Evolutionary conservation across 1,139 yeast genomes (phyloP).

Genomic region (Blastobotrys aristatus): DNA sequence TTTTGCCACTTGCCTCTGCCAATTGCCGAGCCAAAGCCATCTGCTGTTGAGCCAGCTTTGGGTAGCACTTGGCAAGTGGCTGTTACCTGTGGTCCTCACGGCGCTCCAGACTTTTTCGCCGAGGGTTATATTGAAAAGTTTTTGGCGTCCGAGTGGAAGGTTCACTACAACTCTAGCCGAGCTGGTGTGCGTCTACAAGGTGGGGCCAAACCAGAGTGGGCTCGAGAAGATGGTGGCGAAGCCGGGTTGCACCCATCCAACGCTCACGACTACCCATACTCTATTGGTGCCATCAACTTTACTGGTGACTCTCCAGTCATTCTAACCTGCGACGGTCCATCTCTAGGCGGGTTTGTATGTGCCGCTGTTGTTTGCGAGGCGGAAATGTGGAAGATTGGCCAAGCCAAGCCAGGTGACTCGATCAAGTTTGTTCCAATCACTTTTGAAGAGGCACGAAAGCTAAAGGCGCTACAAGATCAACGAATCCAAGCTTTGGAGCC

Average conservation of each 20-base stretch:
- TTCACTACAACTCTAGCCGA: constrained; percentile 93
- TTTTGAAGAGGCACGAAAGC: constrained; percentile 58
- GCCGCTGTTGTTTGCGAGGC: constrained; percentile 93
- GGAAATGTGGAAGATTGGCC: constrained; percentile 98
- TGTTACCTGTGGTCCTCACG: constrained; percentile 96
- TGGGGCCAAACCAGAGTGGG: constrained; percentile 97
- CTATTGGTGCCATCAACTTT: constrained; percentile 92
- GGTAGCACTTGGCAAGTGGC: constrained; percentile 76
- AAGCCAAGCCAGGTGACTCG: constrained; percentile 87
- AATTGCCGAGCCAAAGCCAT: constrained; percentile 51
- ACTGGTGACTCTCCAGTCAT: constrained; percentile 99
- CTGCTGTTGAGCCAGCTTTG: constrained; percentile 50
- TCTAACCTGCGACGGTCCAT: constrained; percentile 94
- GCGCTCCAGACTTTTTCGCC: constrained; percentile 89
- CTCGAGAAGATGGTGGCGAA: constrained; percentile 95
- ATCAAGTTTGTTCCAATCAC: constrained; percentile 76
- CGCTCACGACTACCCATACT: constrained; percentile 95
- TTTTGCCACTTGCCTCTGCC: constrained; percentile 72
- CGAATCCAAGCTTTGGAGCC: constrained; percentile 20
- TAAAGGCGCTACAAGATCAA: constrained; percentile 57
- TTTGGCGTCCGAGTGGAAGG: constrained; percentile 79
- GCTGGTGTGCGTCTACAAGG: constrained; percentile 82
- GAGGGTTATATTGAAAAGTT: constrained; percentile 71
- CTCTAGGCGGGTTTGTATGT: constrained; percentile 95
- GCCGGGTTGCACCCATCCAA: constrained; percentile 98